Percentiles rank a stretch among this genome's conserved stretches.
Conservation (phyloP, 2,329 filamentous ascomycete species). For the Fusarium clavum region DNA sequence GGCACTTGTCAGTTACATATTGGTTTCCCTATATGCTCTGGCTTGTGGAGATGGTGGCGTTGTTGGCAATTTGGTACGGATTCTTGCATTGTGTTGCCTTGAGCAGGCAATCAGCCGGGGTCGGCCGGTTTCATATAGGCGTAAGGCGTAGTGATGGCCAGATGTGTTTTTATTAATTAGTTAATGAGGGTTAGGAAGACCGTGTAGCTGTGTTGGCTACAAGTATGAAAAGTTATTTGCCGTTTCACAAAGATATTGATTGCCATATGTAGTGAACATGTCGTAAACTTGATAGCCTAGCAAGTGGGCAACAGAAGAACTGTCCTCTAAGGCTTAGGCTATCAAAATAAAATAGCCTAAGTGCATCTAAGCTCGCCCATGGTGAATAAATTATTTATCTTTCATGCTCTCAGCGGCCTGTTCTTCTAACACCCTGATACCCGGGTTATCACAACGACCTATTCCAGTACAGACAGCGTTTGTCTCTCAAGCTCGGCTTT, state of each 20-base stretch:
- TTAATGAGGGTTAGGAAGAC: constrained; percentile 1
- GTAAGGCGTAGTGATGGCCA: constrained; percentile 1
- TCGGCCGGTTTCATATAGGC: constrained; percentile 6
- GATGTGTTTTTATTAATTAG: constrained; percentile 7
- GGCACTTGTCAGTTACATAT: constrained; percentile 29
- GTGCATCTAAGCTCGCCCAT: not conserved
- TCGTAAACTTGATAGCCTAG: not conserved
- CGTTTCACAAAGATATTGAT: not conserved
- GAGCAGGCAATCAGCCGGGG: constrained; percentile 11
- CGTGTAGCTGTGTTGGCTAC: constrained; percentile 22
- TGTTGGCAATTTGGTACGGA: constrained; percentile 21
- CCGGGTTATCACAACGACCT: too few species aligned
- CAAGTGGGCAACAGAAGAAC: too few species aligned
- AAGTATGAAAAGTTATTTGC: constrained; percentile 30
- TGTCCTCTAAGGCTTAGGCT: not conserved
- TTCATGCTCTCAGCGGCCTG: not conserved
- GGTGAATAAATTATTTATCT: not conserved
- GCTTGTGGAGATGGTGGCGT: constrained; percentile 25
- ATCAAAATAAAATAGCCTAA: not conserved
- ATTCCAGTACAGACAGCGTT: too few species aligned
- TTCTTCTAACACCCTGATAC: not conserved
- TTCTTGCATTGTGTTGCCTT: constrained; percentile 23
- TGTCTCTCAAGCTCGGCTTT: too few species aligned
- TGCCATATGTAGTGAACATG: not conserved
- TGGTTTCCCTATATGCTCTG: constrained; percentile 25